Conservation (phyloP, 257 asterid genomes). For the Thymus mandschuricus region DNA sequence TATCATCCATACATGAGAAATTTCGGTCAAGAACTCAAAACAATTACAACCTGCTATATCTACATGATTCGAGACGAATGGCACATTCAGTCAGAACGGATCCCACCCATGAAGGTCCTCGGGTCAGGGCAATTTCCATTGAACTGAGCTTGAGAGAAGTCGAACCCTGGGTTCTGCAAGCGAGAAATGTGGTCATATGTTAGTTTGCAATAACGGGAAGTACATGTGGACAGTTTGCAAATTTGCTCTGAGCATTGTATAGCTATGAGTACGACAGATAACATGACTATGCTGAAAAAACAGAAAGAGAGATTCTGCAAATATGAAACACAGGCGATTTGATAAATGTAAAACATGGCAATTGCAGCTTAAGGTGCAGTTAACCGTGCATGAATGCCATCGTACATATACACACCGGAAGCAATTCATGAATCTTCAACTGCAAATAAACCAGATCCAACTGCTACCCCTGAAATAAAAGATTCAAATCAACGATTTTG, state of each 20-base stretch:
- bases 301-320: neutral
- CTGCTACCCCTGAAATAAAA: constrained; percentile 55
- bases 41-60: neutral
- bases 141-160: constrained; percentile 90
- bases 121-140: constrained; percentile 84
- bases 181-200: neutral
- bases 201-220: neutral
- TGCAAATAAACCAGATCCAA: constrained; percentile 49
- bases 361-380: no score
- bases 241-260: neutral
- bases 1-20: neutral
- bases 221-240: neutral
- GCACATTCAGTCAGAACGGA: constrained; percentile 45
- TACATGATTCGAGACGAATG: neutral
- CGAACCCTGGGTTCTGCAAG: constrained; percentile 84
- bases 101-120: constrained; percentile 83
- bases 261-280: neutral
- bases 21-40: neutral
- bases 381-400: no score
- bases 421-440: no score
- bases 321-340: neutral
- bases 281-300: neutral
- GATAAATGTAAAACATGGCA: no score
- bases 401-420: no score
- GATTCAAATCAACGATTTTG: neutral